phyloP scores from a whole-genome alignment of 768 basidiomycete genomes.

The Termitomyces titanicus region DNA sequence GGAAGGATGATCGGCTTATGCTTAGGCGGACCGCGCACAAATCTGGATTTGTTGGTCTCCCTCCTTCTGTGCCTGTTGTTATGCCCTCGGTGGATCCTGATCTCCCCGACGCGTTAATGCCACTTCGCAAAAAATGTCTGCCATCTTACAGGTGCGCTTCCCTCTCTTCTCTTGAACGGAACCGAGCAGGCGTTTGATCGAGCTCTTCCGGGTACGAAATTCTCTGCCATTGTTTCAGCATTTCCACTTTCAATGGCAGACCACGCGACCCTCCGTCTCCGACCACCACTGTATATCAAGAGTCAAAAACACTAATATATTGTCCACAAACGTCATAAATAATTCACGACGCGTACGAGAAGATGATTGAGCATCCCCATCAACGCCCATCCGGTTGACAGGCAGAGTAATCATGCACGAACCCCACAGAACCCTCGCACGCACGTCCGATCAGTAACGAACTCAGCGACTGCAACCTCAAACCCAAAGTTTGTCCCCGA shows the following conservation, averaged over 20 bases:
- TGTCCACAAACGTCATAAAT: background rate
- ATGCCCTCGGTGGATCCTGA: constrained; percentile 12
- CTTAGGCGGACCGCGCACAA: background rate
- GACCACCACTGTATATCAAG: background rate
- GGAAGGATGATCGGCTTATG: constrained; percentile 13
- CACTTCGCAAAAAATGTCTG: background rate
- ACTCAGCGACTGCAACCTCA: constrained; percentile 1
- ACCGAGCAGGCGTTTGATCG: constrained; percentile 5
- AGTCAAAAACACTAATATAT: background rate
- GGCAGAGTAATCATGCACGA: background rate
- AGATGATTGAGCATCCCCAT: background rate
- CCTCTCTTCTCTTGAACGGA: constrained; percentile 3
- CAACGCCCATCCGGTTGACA: background rate
- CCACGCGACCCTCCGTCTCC: background rate
- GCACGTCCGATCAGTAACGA: background rate
- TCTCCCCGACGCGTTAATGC: constrained; percentile 4
- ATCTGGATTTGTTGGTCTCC: constrained; percentile 2
- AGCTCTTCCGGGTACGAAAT: background rate
- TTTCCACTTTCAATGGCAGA: background rate
- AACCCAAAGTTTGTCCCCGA: background rate
- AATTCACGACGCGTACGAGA: background rate
- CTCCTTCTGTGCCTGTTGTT: constrained; percentile 12
- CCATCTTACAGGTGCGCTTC: background rate
- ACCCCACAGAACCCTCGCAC: background rate
- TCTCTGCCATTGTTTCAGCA: constrained; percentile 2